Evolutionary conservation across 176 grass and related monocot genomes (phyloP), one percentile per base, ranked within the genome.

Genomic region (Olyra latifolia): DNA sequence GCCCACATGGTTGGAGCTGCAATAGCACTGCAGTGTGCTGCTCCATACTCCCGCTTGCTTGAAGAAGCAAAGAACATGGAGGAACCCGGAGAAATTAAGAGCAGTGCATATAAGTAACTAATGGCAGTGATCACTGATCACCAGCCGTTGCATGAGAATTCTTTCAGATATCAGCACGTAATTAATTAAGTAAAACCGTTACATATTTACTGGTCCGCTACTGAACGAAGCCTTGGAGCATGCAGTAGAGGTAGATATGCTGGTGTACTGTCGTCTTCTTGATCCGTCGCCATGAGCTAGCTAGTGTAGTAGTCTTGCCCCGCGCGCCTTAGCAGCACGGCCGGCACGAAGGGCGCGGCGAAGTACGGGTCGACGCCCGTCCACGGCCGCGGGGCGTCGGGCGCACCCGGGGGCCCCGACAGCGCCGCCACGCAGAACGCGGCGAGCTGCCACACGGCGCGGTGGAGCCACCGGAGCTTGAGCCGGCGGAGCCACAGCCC

Each of bases 331-430:
- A 65, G n/a, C 46, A 76, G 71, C 22, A 75, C 72, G 87, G 79
- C 82, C 48, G 71, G 73, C 46, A 93, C 39, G 64, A 93, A 93
- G 9, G 91, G 91, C 46, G 87, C 81, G 8, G 83, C 81, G 64
- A 87, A 93, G 77, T 54, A 86, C 22, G 87, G 67, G 72, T 89
- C 76, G 0, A 90, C 47, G 41, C 76, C 76, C 7, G 50, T 19
- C 78, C 70, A 80, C 67, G 90, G 50, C 47, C 19, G 43, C 55
- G 74, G 47, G 2, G 50, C 69, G 41, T 62, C 24, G 56, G 58
- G 11, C 16, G 2, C 64, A 9, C 50, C 47, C 6, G 66, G 71
- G 11, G 69, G 75, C 0, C 72, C 87, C 40, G 79, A 66, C 70
- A 87, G 44, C 63, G 72, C 68, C 65, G 80, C 78, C 13, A 48